Base-by-base conservation (phyloP, 805 yeast genomes). In the Starmerella etchellsii region DNA sequence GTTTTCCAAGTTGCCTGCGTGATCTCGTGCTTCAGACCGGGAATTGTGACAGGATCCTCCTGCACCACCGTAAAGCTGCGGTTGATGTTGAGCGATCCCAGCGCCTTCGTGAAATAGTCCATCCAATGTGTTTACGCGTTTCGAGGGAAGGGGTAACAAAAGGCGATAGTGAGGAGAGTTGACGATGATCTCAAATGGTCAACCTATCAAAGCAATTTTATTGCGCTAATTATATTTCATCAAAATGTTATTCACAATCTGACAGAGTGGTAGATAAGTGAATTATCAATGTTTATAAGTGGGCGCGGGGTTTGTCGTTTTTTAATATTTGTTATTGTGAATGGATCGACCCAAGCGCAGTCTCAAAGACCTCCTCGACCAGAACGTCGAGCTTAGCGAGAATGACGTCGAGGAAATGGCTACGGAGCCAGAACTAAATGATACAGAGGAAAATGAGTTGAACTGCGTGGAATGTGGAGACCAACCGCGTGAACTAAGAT, bases 401-500 rank as follows among this genome's bases (percentile, higher is more conserved):
- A 28, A 24, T 9, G 35, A 30, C 23, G 25, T 25, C 25, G 25
- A 16, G 14, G 42, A 39, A 23, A 11, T 28, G 26, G 42, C 32
- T 2, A 22, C 14, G 9, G 25, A 36, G 14, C 25, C 25, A 23
- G 10, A 23, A 23, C 7, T 23, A 8, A 10, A 23, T 7, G 27
- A 21, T n/a, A 15, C 14, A 4, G 36, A 10, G 4, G 27, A 22
- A 19, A 42, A 43, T 21, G 36, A 37, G 25, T 35, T 58, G 10
- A 59, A 70, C 31, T 81, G 91, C 57, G 67, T 74, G 15, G 88
- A 80, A 49, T 80, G 91, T 56, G 71, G 71, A 28, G 83, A 79
- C 54, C 81, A 76, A 74, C 78, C 81, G 18, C 63, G 71, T 3
- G 82, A 77, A 49, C 57, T 76, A n/a, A 57, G 63, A 28, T 80